Evolutionary conservation across 345 rosid species (phyloP), one percentile per base, ranked within the genome.

Genomic region (Acer yangbiense): DNA sequence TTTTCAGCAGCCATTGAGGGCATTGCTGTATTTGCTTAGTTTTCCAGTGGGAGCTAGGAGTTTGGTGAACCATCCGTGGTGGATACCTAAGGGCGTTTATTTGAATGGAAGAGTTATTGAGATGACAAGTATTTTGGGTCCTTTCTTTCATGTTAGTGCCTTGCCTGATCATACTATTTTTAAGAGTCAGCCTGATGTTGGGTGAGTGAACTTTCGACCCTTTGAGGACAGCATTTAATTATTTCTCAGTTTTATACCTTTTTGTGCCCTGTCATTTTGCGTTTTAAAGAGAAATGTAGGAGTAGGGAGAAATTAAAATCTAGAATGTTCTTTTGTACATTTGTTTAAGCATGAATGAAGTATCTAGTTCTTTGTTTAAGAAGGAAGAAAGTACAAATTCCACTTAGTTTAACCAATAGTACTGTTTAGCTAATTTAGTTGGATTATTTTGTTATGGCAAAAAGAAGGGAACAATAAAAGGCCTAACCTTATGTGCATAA

Each of bases 51-150:
- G 98, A 17, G 98, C 96, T 8, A 92, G 85, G 86, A 79, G 98
- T 20, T 87, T 96, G 76, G 98, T 96, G 69, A 88, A 83, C 83
- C 97, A 94, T 80, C 87, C 80, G 2, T 94, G 99, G 99, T 96
- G 98, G 98, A 90, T 94, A 76, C 99, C 99, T 3, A 89, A 87
- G 8, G 97, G 95, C 27, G 85, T 86, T 50, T 96, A 92, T 79
- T 81, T 91, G 90, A 94, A 94, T 72, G 99, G 99, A 20, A 86
- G 98, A 68, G 99, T 87, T 57, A 92, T 91, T 39, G 99, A 96
- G 88, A 86, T 96, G 97, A 94, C 99, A 0, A 96, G 99, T 81
- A 92, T 96, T 85, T 84, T 96, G 73, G 99, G 98, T 3, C 98
- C 99, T 27, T 96, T 94, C 82, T 91, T 96, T 74, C 98, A 92